Base-by-base conservation (phyloP, 768 basidiomycete genomes). In the Boletellus ananas region DNA sequence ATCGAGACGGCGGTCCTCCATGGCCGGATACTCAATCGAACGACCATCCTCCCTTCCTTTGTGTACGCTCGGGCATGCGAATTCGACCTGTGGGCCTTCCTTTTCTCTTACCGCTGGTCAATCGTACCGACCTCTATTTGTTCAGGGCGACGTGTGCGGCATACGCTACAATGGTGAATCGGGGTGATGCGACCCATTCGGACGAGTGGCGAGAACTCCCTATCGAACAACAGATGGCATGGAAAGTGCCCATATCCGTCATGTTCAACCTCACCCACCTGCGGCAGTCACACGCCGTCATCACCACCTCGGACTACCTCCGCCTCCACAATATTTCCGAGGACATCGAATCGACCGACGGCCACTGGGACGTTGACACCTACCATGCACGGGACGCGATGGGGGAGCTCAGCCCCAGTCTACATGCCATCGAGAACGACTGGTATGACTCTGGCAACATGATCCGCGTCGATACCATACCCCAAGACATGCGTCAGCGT, bases 51-150 rank as follows among this genome's bases (percentile, higher is more conserved):
- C 11, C 76, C 77, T 2, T 72, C 76, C 4, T 74, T 70, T 50
- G 64, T 77, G 21, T 79, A 79, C 31, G 75, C 75, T 10, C 72
- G 76, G 21, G 69, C 69, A 0, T 78, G 77, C 59, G 72, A 75
- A 49, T 69, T 67, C 20, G 65, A 69, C 20, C 21, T 60, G 65
- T 65, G 38, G n/a, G 65, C 14, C n/a, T n/a, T 31, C 11, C 4
- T 34, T 33, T 18, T 43, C 16, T 16, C 45, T 25, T 5, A 1
- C 14, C 6, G 3, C 25, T 3, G n/a, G 29, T 9, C 35, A 27
- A 18, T 27, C 23, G 6, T 40, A 2, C 42, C 45, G 27, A 54
- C 9, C 20, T 29, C 17, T 18, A 2, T 23, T 45, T 20, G 11
- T 27, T 25, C 40, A 72, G 71, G 16, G 33, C 45, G 11, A 71